Conservation (phyloP, 371 early-diverging fungal species). For the Actinomucor elegans region DNA sequence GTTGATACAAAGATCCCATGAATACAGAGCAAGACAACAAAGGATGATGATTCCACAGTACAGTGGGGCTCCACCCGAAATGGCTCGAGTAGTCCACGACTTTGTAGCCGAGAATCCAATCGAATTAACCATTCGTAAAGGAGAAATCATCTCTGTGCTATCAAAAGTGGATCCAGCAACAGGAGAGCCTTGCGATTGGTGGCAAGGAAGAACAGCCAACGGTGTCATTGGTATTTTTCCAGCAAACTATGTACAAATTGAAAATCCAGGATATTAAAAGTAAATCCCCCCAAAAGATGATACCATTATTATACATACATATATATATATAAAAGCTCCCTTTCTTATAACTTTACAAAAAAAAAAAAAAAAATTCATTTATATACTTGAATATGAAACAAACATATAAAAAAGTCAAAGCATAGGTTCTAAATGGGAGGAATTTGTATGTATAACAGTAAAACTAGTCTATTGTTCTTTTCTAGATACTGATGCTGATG, state of each 20-base stretch:
- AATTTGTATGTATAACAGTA: not conserved
- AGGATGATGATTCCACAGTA: constrained; percentile 43
- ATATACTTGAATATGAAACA: no score
- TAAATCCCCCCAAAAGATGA: no score
- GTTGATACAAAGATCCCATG: constrained; percentile 58
- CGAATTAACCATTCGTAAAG: constrained; percentile 81
- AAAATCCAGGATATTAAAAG: constrained; percentile 7
- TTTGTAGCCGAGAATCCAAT: constrained; percentile 74
- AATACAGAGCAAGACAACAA: constrained; percentile 29
- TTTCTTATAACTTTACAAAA: not conserved
- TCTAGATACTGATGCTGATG: not conserved
- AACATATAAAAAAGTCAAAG: no score
- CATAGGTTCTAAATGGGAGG: no score
- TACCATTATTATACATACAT: not conserved
- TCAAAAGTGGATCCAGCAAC: constrained; percentile 74
- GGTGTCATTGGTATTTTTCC: constrained; percentile 92
- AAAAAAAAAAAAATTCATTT: not conserved
- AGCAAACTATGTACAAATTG: constrained; percentile 75
- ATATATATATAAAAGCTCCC: not conserved
- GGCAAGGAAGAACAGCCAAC: constrained; percentile 83
- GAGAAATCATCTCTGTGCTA: constrained; percentile 85
- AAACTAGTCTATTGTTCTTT: not conserved
- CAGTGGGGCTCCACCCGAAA: constrained; percentile 62
- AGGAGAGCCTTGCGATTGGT: constrained; percentile 86
- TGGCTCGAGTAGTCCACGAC: constrained; percentile 87